Percentiles rank a stretch among this genome's conserved stretches.
phyloP scores from a whole-genome alignment of 345 rosid species.

The Eucalyptus regnans region DNA sequence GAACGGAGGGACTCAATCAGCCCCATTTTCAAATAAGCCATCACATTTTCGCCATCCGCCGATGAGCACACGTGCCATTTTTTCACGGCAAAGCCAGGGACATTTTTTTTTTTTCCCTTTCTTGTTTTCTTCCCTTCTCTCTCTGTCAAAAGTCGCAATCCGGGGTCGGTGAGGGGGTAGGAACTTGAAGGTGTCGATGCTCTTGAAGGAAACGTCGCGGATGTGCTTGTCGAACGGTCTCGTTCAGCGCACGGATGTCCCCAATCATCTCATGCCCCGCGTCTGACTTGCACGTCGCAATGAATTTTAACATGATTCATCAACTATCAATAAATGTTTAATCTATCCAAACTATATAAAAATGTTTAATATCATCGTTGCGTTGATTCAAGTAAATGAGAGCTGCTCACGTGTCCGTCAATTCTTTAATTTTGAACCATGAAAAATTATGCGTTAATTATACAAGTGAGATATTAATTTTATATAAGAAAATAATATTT shows the following conservation, averaged over 20 bases:
- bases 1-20: fast-evolving
- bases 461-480: not conserved
- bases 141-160: not conserved
- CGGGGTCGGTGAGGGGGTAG: not conserved
- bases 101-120: not conserved
- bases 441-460: not conserved
- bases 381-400: not conserved
- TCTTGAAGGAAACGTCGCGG: fast-evolving
- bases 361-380: fast-evolving
- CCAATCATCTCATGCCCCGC: not conserved
- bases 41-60: not conserved
- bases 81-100: not conserved
- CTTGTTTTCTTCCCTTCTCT: not conserved
- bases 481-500: not conserved
- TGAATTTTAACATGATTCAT: too few relatives aligned
- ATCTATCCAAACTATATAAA: too few relatives aligned
- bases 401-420: not conserved
- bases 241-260: not conserved
- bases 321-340: too few relatives aligned
- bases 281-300: fast-evolving
- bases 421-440: not conserved
- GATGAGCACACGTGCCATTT: not conserved
- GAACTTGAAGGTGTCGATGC: not conserved
- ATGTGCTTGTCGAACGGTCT: not conserved
- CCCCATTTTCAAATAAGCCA: too few relatives aligned